Evolutionary conservation across 1,284 basidiomycete species (phyloP), one percentile per base, ranked within the genome.

Genomic region (Cutaneotrichosporon daszewskae): DNA sequence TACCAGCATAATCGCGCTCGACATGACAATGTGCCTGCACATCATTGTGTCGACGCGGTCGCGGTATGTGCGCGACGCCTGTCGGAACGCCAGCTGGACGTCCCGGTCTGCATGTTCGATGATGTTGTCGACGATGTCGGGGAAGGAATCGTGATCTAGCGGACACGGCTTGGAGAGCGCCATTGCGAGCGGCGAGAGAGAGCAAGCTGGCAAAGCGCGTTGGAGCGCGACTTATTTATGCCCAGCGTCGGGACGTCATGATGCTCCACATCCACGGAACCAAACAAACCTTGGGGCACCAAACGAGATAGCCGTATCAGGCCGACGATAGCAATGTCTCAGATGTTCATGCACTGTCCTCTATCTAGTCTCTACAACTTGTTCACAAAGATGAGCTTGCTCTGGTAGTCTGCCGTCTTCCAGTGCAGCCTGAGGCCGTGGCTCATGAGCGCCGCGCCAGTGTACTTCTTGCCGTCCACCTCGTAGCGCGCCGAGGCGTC

Each of bases 401-500:
- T 47, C 41, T 40, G 35, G 35, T 38, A 51, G 16, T 51, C 49
- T 28, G 34, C 32, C 14, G 32, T 19, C 31, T 41, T 29, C 31
- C 40, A 41, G 17, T 19, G 11, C 10, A 40, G 31, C 23, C 22
- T 43, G 28, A 45, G 17, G 4, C 49, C 49, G 12, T 32, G 36
- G n/a, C 31, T 18, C 31, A 33, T 20, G 10, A 47, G 45, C 23
- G 35, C 45, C 5, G 34, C 33, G 18, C 49, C 49, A 0, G 26
- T 18, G 35, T 38, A 48, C 16, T n/a, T 41, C 35, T 34, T 40
- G 19, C 47, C 51, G 17, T 49, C 47, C 7, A 62, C 38, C 31
- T 29, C 42, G 38, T 59, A 62, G 29, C 17, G 16, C 4, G 43
- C 38, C 1, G 35, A 19, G 16, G 20, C 25, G 4, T 55, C 49